A percentile compares a stretch with the other conserved stretches of the same genome.
Conservation (phyloP, 163 green algal genomes). For the Volvox carteri region DNA sequence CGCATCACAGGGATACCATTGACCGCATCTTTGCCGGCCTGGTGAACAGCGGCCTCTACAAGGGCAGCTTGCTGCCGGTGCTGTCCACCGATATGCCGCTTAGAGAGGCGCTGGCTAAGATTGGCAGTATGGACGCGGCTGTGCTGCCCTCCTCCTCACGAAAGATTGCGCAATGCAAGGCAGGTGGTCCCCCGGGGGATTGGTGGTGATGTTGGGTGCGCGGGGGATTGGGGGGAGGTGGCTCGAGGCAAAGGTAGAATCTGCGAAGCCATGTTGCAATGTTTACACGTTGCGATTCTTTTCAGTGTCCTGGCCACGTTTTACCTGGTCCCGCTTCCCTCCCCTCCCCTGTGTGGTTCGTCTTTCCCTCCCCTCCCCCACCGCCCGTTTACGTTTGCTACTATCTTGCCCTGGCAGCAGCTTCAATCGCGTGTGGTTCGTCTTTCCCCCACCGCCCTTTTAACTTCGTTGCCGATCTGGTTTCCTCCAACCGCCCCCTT, state of each 20-base stretch:
- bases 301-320: neutral
- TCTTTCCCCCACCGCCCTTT: too few species aligned
- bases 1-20: constrained; percentile 16
- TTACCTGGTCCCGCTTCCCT: neutral
- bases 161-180: constrained; percentile 80
- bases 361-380: neutral
- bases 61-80: constrained; percentile 61
- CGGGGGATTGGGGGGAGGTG: neutral
- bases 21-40: constrained; percentile 64
- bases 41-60: constrained; percentile 51
- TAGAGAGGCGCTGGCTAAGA: constrained; percentile 59
- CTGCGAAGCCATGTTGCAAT: neutral
- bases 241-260: neutral
- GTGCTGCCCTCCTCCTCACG: constrained; percentile 76
- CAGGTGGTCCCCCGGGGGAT: neutral
- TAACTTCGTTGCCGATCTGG: too few species aligned
- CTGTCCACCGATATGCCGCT: constrained; percentile 63
- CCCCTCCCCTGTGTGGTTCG: neutral
- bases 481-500: too few species aligned
- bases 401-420: too few species aligned
- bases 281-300: neutral
- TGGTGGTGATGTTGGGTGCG: neutral
- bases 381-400: too few species aligned
- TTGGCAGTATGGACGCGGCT: constrained; percentile 37
- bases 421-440: too few species aligned